These are phyloP conservation scores for Diospyros lotus DNA, from an alignment of 148 eudicot genomes.

Conservation along the genomic window DNA sequence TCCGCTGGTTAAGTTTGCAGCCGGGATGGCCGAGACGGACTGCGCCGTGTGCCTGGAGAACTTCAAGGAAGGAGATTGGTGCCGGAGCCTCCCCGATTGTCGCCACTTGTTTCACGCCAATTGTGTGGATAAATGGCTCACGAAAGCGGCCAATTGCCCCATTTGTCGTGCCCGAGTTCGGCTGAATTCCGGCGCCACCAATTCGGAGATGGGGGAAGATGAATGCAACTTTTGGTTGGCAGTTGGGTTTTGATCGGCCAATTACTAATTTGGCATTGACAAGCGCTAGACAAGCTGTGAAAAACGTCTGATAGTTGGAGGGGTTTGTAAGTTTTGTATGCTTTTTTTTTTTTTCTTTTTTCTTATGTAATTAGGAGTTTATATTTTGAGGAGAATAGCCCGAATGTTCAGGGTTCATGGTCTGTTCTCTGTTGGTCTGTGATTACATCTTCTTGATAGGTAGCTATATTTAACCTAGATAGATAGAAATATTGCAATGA, in stretches of 20 bases:
- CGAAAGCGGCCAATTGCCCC: slow-evolving; percentile 56
- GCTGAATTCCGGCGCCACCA: slow-evolving; percentile 13
- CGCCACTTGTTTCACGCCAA: slow-evolving; percentile 52
- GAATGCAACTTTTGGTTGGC: slow-evolving; percentile 28
- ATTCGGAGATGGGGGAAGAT: slow-evolving; percentile 7
- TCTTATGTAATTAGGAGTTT: too few relatives aligned
- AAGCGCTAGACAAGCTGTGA: too few relatives aligned
- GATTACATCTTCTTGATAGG: too few relatives aligned
- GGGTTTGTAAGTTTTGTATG: slow-evolving; percentile 6
- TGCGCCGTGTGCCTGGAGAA: slow-evolving; percentile 72
- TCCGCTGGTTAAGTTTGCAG: slow-evolving; percentile 13
- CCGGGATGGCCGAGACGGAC: background rate
- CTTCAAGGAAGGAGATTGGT: slow-evolving; percentile 39
- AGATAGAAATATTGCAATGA: too few relatives aligned
- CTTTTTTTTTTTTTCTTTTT: background rate
- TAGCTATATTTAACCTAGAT: too few relatives aligned
- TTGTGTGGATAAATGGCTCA: slow-evolving; percentile 71
- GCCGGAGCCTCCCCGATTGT: slow-evolving; percentile 48
- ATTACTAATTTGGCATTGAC: background rate
- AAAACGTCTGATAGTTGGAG: background rate
- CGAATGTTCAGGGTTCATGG: too few relatives aligned
- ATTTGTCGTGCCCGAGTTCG: slow-evolving; percentile 56
- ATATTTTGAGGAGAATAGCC: too few relatives aligned
- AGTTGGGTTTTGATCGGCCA: slow-evolving; percentile 1
- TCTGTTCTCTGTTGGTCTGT: too few relatives aligned